Base-by-base conservation (phyloP, 2,329 filamentous ascomycete genomes). In the Geoglossum cookeanum region DNA sequence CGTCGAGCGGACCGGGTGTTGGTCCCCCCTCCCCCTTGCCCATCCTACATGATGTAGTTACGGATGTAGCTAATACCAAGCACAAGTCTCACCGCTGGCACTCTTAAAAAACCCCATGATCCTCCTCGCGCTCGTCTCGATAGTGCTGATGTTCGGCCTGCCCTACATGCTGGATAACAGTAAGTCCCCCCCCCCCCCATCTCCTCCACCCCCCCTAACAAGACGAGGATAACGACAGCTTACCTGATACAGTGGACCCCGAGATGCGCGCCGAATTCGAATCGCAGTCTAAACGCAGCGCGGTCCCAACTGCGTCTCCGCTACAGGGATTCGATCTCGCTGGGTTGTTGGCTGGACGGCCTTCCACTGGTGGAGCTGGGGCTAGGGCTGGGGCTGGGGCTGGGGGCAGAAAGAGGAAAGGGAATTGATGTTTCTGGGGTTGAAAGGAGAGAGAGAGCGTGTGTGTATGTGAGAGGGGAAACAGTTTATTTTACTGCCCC, bases 21-120 rank as follows among this genome's bases (percentile, higher is more conserved):
- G 8, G 56, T 58, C 55, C 55, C 9, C 27, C 11, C 8, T 32
- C 5, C 17, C 9, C 17, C 37, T 35, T 27, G 9, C 45, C 15
- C 9, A 30, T 30, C 45, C 6, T 49, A 2, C 29, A 59, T 80
- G 79, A 62, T 95, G 87, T 91, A 70, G 76, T 84, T 78, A 42
- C 58, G 22, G 11, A 37, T 55, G 57, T 39, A 35, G 44, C 55
- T 33, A 60, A 32, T 51, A 57, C 42, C 49, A 56, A 37, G 45
- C 42, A 17, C 15, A 3, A 44, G 39, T 55, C 39, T 55, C 27
- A 35, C 56, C 29, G 37, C 8, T 27, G 58, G 80, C 79, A 59
- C 82, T 96, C 58, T 75, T 96, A 64, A 92, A 92, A 75, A 95
- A 87, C 67, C 92, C 92, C 3, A 97, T 97, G 89, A 96, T 97